These are phyloP conservation scores for Fomitopsis palustris DNA, from an alignment of 1,284 basidiomycete species.

Conservation along the genomic window DNA sequence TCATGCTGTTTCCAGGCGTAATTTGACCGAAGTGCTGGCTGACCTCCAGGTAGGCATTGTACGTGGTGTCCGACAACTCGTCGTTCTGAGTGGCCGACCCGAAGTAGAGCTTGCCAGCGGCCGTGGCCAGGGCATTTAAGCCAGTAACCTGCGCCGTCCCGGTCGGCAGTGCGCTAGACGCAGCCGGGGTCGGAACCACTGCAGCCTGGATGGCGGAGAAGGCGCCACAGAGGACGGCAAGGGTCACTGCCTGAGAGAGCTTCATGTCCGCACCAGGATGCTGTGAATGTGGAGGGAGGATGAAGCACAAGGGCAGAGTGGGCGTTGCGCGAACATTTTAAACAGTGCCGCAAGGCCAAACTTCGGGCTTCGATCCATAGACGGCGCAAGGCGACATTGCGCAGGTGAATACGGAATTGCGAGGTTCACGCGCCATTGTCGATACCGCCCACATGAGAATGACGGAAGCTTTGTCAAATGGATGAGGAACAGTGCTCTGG, in stretches of 20 bases:
- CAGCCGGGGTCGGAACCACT: slow-evolving; percentile 1
- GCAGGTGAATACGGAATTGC: neutral
- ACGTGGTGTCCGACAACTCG: slow-evolving; percentile 44
- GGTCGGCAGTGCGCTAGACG: slow-evolving; percentile 14
- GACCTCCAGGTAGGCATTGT: slow-evolving; percentile 39
- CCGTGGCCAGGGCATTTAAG: slow-evolving; percentile 39
- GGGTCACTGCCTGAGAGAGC: neutral
- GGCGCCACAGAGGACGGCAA: neutral
- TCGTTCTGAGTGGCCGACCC: slow-evolving; percentile 59
- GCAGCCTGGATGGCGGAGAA: neutral
- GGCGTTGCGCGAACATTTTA: neutral
- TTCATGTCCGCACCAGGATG: neutral
- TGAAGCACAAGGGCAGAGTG: neutral
- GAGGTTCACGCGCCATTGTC: neutral
- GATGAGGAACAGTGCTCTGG: neutral
- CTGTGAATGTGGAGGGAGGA: neutral
- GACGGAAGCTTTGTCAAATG: neutral
- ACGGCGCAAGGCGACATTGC: neutral
- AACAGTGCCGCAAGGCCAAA: neutral
- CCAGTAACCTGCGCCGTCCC: slow-evolving; percentile 24
- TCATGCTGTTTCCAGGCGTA: slow-evolving; percentile 54
- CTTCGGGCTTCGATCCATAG: neutral
- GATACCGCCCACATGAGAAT: neutral
- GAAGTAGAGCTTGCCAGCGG: slow-evolving; percentile 53
- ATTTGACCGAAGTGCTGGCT: slow-evolving; percentile 45